A percentile compares a stretch with the other conserved stretches of the same genome.
Conservation (phyloP, 2,329 filamentous ascomycete species). For the Zasmidium cellare region DNA sequence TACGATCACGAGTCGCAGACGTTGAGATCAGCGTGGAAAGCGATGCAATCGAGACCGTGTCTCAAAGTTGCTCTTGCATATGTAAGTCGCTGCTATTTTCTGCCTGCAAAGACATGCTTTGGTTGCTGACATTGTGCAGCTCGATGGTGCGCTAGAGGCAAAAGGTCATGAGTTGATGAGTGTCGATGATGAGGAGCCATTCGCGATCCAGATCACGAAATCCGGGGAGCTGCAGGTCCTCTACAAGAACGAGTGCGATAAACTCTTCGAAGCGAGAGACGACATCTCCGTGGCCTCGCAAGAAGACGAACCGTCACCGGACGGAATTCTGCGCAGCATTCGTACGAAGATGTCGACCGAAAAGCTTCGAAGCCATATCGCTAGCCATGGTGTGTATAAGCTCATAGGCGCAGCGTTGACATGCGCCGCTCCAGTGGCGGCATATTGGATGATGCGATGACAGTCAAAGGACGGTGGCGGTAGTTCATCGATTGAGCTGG, state of each 20-base stretch:
- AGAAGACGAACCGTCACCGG: neutral
- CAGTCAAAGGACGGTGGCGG: neutral
- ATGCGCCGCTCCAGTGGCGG: conserved; percentile 5
- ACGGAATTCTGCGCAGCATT: too few species aligned
- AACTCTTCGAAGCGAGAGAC: neutral
- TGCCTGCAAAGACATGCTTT: neutral
- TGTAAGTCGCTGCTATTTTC: conserved; percentile 3
- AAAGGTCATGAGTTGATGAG: neutral
- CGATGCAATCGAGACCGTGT: conserved; percentile 13
- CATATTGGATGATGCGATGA: conserved; percentile 8
- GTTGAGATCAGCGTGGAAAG: conserved; percentile 11
- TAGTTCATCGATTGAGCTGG: conserved; percentile 55
- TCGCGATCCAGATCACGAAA: conserved; percentile 3
- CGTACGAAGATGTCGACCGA: neutral
- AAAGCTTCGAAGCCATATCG: neutral
- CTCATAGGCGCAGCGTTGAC: neutral
- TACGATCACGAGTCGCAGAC: conserved; percentile 14
- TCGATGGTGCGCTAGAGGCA: conserved; percentile 4
- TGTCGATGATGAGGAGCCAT: neutral
- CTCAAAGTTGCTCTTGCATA: conserved; percentile 9
- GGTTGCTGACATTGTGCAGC: conserved; percentile 1
- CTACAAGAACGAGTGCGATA: neutral
- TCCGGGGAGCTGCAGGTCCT: neutral
- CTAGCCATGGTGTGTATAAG: neutral
- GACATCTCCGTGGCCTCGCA: neutral